These are phyloP conservation scores for Choanephora cucurbitarum DNA, from an alignment of 371 early-diverging fungal genomes.

Conservation along the genomic window DNA sequence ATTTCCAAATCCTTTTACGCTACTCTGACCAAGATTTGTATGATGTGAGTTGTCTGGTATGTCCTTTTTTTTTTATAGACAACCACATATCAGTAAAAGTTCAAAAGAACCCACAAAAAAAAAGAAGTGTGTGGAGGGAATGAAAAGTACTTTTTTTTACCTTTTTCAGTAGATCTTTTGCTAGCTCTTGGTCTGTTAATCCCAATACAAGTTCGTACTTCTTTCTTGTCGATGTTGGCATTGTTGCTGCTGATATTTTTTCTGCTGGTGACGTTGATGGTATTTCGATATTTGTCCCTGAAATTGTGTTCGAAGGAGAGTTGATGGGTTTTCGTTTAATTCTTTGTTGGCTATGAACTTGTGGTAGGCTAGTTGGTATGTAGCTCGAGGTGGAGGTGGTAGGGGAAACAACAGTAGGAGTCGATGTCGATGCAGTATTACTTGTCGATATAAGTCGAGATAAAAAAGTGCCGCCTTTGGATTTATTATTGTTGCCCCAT, in stretches of 20 bases:
- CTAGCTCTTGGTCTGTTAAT: slow-evolving; percentile 7
- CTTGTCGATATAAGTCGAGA: slow-evolving; percentile 12
- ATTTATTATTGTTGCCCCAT: slow-evolving; percentile 9
- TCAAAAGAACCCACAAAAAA: slow-evolving; percentile 2
- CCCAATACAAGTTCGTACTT: slow-evolving; percentile 16
- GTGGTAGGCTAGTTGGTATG: slow-evolving; percentile 10
- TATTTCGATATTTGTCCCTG: neutral
- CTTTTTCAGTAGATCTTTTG: slow-evolving; percentile 19
- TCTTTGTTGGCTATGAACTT: slow-evolving; percentile 13
- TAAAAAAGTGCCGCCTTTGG: slow-evolving; percentile 8
- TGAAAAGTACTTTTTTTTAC: slow-evolving; percentile 7
- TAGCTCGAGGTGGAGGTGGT: slow-evolving; percentile 6
- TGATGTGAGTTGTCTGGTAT: neutral
- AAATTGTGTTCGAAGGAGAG: neutral
- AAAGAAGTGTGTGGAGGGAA: slow-evolving; percentile 2
- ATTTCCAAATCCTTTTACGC: slow-evolving; percentile 14
- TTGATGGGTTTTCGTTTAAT: slow-evolving; percentile 19
- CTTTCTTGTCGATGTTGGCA: slow-evolving; percentile 7
- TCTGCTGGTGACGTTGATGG: neutral
- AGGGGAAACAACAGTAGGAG: slow-evolving; percentile 8
- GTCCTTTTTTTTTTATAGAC: neutral
- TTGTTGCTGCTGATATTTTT: neutral
- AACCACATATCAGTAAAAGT: neutral
- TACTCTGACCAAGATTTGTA: neutral
- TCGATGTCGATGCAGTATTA: neutral